Conservation (phyloP, 306 rosid genomes). For the Abrus pulchellus region DNA sequence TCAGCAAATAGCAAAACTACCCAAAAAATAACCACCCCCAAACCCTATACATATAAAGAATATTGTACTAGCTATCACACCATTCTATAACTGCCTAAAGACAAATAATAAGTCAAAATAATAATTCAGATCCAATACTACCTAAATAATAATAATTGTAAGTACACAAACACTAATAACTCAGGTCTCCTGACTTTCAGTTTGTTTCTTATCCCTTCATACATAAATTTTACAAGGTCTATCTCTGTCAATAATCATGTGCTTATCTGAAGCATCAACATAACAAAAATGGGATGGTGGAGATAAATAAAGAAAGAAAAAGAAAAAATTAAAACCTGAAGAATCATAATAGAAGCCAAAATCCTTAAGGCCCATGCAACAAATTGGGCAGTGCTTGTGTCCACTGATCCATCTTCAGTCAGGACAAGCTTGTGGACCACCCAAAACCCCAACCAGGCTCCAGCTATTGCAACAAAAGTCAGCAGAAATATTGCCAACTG, state of each 20-base stretch:
- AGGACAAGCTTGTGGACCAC: conserved; percentile 80
- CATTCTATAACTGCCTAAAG: too few species aligned
- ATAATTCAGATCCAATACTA: too few species aligned
- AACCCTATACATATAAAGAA: too few species aligned
- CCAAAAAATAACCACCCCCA: too few species aligned
- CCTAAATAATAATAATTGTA: too few species aligned
- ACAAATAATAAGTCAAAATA: too few species aligned
- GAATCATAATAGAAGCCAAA: conserved; percentile 70
- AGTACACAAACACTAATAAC: too few species aligned
- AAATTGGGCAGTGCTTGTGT: conserved; percentile 73
- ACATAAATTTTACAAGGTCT: too few species aligned
- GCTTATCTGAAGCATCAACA: conserved; percentile 31
- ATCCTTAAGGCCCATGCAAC: conserved; percentile 86
- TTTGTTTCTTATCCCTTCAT: too few species aligned
- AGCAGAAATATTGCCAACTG: conserved; percentile 88
- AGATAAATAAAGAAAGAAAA: conserved; percentile 2
- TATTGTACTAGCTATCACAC: too few species aligned
- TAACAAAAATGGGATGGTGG: conserved; percentile 24
- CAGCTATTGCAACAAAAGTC: conserved; percentile 76
- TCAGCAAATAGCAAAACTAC: too few species aligned
- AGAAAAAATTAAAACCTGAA: conserved; percentile 63
- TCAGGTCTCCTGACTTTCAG: too few species aligned
- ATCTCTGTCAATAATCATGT: background rate
- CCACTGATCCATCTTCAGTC: conserved; percentile 87
- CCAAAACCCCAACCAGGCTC: conserved; percentile 99